Evolutionary conservation across 257 asterid genomes (phyloP).

Genomic region (Nicotiana noctiflora): DNA sequence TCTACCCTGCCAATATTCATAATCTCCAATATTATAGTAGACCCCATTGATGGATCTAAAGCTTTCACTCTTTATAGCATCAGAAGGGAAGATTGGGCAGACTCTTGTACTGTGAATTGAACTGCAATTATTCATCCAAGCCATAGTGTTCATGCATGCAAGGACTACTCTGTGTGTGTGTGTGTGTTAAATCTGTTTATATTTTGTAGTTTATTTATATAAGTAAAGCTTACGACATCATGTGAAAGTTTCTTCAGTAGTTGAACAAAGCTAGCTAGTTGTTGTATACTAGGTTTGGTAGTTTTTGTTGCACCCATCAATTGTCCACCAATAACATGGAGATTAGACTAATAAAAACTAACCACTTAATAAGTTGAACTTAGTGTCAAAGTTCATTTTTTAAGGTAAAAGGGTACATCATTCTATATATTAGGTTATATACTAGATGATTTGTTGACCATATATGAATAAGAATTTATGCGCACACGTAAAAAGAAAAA

Average conservation of each 20-base stretch:
- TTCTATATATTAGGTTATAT: background rate
- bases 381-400: background rate
- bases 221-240: background rate
- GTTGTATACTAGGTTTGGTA: slow-evolving; percentile 19
- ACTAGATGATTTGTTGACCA: background rate
- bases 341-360: background rate
- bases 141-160: slow-evolving; percentile 9
- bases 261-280: slow-evolving; percentile 17
- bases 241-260: slow-evolving; percentile 12
- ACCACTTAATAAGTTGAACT: background rate
- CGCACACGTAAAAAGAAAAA: no score
- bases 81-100: slow-evolving; percentile 10
- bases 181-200: background rate
- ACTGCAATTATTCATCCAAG: slow-evolving; percentile 1
- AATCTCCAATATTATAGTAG: slow-evolving; percentile 14
- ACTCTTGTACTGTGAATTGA: slow-evolving; percentile 6
- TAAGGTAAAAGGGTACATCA: background rate
- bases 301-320: slow-evolving; percentile 28
- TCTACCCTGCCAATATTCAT: slow-evolving; percentile 33
- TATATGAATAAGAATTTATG: background rate
- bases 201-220: background rate
- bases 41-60: slow-evolving; percentile 2
- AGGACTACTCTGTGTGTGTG: background rate
- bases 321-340: background rate
- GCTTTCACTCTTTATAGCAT: slow-evolving; percentile 12